Evolutionary conservation across 2,329 filamentous ascomycete genomes (phyloP), one percentile per base, ranked within the genome.

Genomic region (Fusarium sp.): DNA sequence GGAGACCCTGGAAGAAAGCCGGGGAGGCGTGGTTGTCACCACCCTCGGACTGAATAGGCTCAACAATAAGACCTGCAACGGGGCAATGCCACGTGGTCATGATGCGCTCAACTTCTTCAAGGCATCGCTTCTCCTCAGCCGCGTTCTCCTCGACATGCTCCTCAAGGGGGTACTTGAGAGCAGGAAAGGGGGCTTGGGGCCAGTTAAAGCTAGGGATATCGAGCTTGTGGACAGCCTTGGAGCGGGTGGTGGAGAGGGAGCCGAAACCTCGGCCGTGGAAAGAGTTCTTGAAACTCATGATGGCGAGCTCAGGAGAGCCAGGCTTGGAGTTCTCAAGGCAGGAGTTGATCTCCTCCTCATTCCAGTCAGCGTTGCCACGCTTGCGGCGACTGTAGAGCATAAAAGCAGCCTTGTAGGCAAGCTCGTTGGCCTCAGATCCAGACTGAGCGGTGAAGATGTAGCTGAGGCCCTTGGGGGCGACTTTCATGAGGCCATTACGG

Each of bases 191-290:
- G n/a, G 93, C 92, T 82, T 93, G 92, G 58, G 93, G 93, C 93
- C 93, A 95, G 85, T 95, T 91, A 80, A 95, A 95, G 68, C 93
- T 91, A n/a, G 93, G 93, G 74, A 95, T 95, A 80, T 95, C 93
- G 75, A 95, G 87, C 83, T 95, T 95, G 86, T 95, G 93, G 75
- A 95, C 93, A 61, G 93, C 88, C 86, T 95, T 95, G 81, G 90
- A 92, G 80, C 93, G 91, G 36, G 93, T 95, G 72, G 93, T 95
- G 67, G 91, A 93, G 61, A 95, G 86, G 71, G 88, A 91, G 76
- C 92, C 93, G 79, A 95, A 95, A 51, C 94, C 89, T 77, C 93
- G 92, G 68, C 93, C 93, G 83, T 95, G 93, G 87, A 95, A 95
- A 54, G 85, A 92, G 76, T 90, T 89, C 81, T 89, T 91, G 87